Percentiles rank a stretch among this genome's conserved stretches.
Evolutionary conservation across 345 rosid species (phyloP).

Genomic region (Syzygium aromaticum): DNA sequence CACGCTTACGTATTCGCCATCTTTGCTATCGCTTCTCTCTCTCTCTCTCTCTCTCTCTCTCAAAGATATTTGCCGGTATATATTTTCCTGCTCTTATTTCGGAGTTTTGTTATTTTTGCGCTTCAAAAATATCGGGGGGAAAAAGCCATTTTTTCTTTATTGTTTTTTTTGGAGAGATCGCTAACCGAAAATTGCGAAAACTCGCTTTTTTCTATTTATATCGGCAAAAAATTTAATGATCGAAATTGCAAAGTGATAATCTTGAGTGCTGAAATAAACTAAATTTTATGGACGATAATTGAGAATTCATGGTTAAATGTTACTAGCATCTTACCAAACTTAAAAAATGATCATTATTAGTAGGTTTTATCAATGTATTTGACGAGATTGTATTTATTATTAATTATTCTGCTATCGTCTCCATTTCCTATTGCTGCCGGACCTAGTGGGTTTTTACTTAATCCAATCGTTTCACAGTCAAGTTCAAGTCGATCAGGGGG

Average conservation of each 20-base stretch:
- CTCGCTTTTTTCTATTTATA: background rate
- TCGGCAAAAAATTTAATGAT: background rate
- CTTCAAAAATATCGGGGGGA: background rate
- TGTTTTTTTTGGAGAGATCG: background rate
- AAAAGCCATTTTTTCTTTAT: no score
- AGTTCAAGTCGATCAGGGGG: background rate
- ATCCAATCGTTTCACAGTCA: background rate
- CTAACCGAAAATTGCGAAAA: background rate
- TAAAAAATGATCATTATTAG: background rate
- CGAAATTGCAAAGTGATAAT: background rate
- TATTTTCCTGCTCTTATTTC: background rate
- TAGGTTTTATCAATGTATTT: background rate
- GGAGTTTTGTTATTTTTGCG: background rate
- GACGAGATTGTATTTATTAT: fast-evolving
- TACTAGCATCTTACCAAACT: background rate
- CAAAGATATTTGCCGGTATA: background rate
- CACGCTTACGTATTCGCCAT: background rate
- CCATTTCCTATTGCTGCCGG: no score
- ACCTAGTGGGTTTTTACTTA: background rate
- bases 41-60: background rate
- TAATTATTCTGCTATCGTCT: background rate
- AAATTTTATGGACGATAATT: background rate
- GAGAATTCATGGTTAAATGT: background rate
- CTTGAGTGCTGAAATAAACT: background rate
- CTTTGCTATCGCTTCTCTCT: background rate